Base-by-base conservation (phyloP, 2,329 filamentous ascomycete genomes). In the Epichloe bromicola region DNA sequence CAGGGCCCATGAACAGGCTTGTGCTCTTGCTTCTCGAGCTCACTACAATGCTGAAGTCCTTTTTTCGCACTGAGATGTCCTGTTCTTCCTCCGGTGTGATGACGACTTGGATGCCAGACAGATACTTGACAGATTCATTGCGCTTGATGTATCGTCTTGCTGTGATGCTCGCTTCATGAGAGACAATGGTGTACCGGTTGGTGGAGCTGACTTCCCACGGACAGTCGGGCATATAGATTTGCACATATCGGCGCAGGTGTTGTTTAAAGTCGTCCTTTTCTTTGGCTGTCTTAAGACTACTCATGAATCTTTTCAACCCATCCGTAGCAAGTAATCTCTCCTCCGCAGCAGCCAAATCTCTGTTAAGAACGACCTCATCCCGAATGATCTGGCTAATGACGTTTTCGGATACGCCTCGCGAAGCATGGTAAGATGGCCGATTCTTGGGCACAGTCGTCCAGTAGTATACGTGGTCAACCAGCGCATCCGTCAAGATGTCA, bases 401-500 rank as follows among this genome's bases (percentile, higher is more conserved):
- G 51, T 78, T 74, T 59, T 82, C 77, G 50, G 79, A 80, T 48
- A 97, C 74, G 40, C 88, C 88, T 55, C 93, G 83, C 6, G 86
- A 88, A 1, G 88, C 78, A 60, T 87, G 86, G 67, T 95, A 97
- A 51, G 87, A 88, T 51, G 81, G 82, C 54, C 86, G 83, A 62
- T 97, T 95, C 70, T 98, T 98, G 57, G 91, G 90, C 53, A 96
- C 95, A 4, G 80, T 86, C 5, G 91, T 91, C 91, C 93, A 97
- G 73, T 93, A 98, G 68, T 87, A 96, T 10, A 88, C 91, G 71
- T 91, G 88, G 69, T 98, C 93, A 54, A 98, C 83, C 49, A 98
- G 81, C 58, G 88, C 86, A 76, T 98, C 93, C 7, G 93, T 98
- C 55, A 95, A 75, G 57, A 97, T 83, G 68, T 98, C 93, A 70